Evolutionary conservation across 805 yeast genomes (phyloP), one percentile per base, ranked within the genome.

Genomic region (Suhomyces vadensis): DNA sequence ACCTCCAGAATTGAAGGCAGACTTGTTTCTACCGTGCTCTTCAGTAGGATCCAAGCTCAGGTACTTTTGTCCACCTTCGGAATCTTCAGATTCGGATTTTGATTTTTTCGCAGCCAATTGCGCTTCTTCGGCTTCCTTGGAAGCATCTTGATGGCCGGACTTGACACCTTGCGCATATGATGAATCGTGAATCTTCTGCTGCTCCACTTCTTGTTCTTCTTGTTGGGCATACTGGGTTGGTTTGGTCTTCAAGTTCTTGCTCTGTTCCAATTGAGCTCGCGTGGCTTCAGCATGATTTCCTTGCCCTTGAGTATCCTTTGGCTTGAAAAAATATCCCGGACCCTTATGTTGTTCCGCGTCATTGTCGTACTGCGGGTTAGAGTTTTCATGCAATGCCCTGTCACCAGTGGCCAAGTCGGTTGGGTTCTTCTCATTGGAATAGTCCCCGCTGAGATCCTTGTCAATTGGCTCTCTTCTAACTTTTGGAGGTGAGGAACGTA

Each of bases 231-330:
- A 55, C 3, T 53, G 55, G 7, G 60, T 10, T 1, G 63, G 62
- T 31, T 55, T 42, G 6, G 61, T 58, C 47, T 59, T 59, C 50
- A 58, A 55, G 27, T 59, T 37, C 24, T 49, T 44, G 26, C 48
- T 25, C 3, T 39, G 42, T 24, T 44, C 49, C 24, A 57, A 44
- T 24, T 52, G 42, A 7, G 61, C 64, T 23, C 49, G 50, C 5
- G 65, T 60, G 31, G 62, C 61, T 31, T 63, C 68, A n/a, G 54
- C 41, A 41, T 53, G 41, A 13, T 27, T 33, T 11, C 31, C 40
- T 16, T 69, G 67, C 20, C 68, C 69, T 48, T 66, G 71, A 25
- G 71, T 65, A 49, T 66, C 71, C 46, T 49, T 55, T 9, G 73
- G 71, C 39, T 65, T 63, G 45, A 54, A 67, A 46, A 58, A 67